Percentiles rank a stretch among this genome's conserved stretches.
phyloP scores from a whole-genome alignment of 2,329 filamentous ascomycete species.

The Elsinoe fawcettii region DNA sequence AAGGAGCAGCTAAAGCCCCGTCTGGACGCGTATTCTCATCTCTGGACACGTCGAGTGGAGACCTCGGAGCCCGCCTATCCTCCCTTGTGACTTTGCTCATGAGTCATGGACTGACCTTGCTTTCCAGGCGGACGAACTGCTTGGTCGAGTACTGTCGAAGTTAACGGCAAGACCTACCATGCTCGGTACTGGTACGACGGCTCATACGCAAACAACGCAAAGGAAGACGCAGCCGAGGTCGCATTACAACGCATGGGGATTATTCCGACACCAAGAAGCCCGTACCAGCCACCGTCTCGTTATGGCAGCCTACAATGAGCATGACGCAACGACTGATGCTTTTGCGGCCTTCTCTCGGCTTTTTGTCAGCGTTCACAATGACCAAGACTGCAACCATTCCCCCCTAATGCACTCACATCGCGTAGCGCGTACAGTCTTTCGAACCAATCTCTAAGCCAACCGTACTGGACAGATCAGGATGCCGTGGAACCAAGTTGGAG shows the following conservation, averaged over 20 bases:
- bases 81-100: constrained; percentile 5
- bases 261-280: constrained; percentile 14
- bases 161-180: constrained; percentile 56
- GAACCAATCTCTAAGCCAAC: neutral
- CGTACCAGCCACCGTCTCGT: constrained; percentile 8
- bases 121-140: constrained; percentile 75
- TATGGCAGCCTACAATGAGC: constrained; percentile 10
- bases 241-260: constrained; percentile 48
- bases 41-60: constrained; percentile 1
- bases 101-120: constrained; percentile 14
- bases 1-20: neutral
- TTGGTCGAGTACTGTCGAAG: constrained; percentile 75
- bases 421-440: neutral
- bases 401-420: neutral
- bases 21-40: neutral
- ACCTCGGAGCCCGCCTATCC: neutral
- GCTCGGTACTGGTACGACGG: constrained; percentile 90
- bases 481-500: neutral
- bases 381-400: neutral
- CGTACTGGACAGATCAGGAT: neutral
- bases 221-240: constrained; percentile 83
- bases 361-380: neutral
- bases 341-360: neutral
- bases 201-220: constrained; percentile 76
- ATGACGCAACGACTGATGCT: constrained; percentile 5